Evolutionary conservation across 805 yeast species (phyloP), one percentile per base, ranked within the genome.

Genomic region (Candida insectalens): DNA sequence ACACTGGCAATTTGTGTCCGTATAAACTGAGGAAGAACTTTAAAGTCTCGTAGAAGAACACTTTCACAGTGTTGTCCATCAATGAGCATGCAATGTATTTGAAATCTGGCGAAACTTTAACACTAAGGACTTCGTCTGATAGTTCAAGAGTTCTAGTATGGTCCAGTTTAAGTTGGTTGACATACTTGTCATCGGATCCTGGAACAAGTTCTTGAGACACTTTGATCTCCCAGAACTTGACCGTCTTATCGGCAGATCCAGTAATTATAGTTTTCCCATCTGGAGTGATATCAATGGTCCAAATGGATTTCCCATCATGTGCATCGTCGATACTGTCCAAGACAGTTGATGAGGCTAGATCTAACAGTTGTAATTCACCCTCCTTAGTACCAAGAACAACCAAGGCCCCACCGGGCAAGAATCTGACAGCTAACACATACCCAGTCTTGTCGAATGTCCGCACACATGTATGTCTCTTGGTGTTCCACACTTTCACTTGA

Each of bases 1-100:
- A 65, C 3, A 92, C 98, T 1, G 98, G 98, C 40, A 92, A 69
- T 53, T 89, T 92, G 59, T 92, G 99, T 26, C 99, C 99, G 50
- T 92, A 92, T 39, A 92, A 65, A 49, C 89, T 83, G 43, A 92
- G 65, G 59, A 71, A 92, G 50, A 92, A 81, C 59, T 89, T 92
- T 54, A 88, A 67, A 10, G 94, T 66, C 51, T 89, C 97, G 34
- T 77, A 65, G 53, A 80, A 89, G 49, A 92, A 85, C 14, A 92
- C 92, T 59, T 92, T 94, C 29, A 92, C 95, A n/a, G 96, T 92
- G 53, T 81, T 87, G 55, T 92, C 96, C 44, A 89, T 65, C 36
- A 92, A 62, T 2, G 96, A 82, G 4, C 83, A 81, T 4, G 96
- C 94, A 36, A 92, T 58, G 39, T 67, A 74, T 51, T 70, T 82